phyloP scores from a whole-genome alignment of 805 yeast species.

The Lachancea cidri region DNA sequence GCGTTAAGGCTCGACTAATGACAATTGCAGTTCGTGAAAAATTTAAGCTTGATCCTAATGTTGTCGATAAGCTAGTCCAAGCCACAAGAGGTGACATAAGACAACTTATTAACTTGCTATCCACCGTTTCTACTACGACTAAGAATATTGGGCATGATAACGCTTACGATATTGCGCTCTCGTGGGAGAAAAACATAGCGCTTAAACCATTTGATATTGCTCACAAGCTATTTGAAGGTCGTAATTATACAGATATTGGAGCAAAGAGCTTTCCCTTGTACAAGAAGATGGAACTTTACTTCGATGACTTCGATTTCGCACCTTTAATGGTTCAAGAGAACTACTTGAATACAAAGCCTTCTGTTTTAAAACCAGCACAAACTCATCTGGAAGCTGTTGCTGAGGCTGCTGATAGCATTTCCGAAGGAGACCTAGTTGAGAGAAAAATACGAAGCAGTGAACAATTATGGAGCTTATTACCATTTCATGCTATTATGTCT shows the following conservation, averaged over 20 bases:
- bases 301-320: constrained; percentile 90
- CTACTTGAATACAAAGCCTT: constrained; percentile 65
- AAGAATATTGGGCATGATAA: constrained; percentile 53
- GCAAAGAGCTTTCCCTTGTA: constrained; percentile 52
- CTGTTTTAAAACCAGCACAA: constrained; percentile 37
- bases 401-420: constrained; percentile 79
- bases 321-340: constrained; percentile 97
- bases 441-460: constrained; percentile 80
- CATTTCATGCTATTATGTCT: constrained; percentile 83
- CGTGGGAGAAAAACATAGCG: constrained; percentile 88
- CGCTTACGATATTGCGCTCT: constrained; percentile 52
- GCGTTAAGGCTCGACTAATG: constrained; percentile 78
- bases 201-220: constrained; percentile 90
- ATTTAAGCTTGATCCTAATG: constrained; percentile 69
- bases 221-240: constrained; percentile 57
- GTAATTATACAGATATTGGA: constrained; percentile 44
- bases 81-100: constrained; percentile 89
- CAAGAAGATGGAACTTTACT: constrained; percentile 83
- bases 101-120: constrained; percentile 84
- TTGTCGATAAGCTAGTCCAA: constrained; percentile 77
- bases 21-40: constrained; percentile 86
- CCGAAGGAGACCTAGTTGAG: constrained; percentile 80
- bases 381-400: constrained; percentile 61
- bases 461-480: constrained; percentile 91
- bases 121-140: constrained; percentile 76